Percentiles rank a stretch among this genome's conserved stretches.
Evolutionary conservation across 1,284 basidiomycete genomes (phyloP).

Genomic region (Phellinidium pouzarii): DNA sequence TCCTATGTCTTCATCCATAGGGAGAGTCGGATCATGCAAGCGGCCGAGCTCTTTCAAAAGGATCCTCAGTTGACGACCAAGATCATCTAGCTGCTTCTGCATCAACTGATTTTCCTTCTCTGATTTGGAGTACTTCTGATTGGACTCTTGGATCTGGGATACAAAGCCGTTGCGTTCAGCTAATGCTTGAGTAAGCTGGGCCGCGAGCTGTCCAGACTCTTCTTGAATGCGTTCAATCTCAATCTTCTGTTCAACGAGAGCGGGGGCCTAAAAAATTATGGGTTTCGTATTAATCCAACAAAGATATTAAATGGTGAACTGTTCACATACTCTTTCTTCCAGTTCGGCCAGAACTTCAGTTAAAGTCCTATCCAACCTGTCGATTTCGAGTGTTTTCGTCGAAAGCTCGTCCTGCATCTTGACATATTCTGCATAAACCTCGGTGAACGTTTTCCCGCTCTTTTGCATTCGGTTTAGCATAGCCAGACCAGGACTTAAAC

Average conservation of each 20-base stretch:
- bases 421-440: constrained; percentile 86
- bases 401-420: constrained; percentile 78
- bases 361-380: constrained; percentile 73
- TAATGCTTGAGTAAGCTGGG: constrained; percentile 69
- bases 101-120: constrained; percentile 65
- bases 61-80: constrained; percentile 78
- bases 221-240: constrained; percentile 78
- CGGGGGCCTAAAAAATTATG: constrained; percentile 62
- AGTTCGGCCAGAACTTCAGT: constrained; percentile 75
- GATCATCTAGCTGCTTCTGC: constrained; percentile 76
- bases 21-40: constrained; percentile 75
- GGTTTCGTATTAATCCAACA: neutral
- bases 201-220: constrained; percentile 74
- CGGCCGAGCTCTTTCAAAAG: constrained; percentile 78
- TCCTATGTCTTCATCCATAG: constrained; percentile 66
- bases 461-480: constrained; percentile 75
- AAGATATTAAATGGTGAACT: neutral
- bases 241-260: constrained; percentile 77
- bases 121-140: constrained; percentile 48
- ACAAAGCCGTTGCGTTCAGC: constrained; percentile 57
- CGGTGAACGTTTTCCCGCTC: constrained; percentile 81
- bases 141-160: constrained; percentile 43
- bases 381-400: constrained; percentile 72
- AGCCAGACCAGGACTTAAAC: constrained; percentile 77
- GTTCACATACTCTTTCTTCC: constrained; percentile 69